Conservation (phyloP, 2,329 filamentous ascomycete genomes). For the Pseudocercospora macadamiae region DNA sequence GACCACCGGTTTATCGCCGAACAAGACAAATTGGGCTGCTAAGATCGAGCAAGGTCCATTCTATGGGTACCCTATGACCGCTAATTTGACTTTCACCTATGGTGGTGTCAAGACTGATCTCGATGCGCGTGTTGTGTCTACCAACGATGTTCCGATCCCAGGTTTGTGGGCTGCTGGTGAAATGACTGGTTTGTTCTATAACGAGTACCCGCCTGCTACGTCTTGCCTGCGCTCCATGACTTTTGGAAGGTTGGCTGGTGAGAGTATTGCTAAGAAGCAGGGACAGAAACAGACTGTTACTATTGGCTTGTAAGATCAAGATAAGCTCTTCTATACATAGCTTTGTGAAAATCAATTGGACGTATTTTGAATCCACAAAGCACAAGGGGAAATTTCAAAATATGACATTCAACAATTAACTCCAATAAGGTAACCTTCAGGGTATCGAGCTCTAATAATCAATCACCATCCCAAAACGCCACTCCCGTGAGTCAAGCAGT, state of each 20-base stretch:
- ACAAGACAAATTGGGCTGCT: slow-evolving; percentile 48
- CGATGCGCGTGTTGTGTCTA: slow-evolving; percentile 43
- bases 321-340: too few species aligned
- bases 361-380: too few species aligned
- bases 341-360: too few species aligned
- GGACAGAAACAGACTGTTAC: background rate
- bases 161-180: slow-evolving; percentile 41
- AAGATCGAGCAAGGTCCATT: slow-evolving; percentile 43
- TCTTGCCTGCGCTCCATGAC: slow-evolving; percentile 39
- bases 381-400: too few species aligned
- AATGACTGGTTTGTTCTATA: slow-evolving; percentile 41
- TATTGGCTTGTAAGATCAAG: background rate
- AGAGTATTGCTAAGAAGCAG: slow-evolving; percentile 32
- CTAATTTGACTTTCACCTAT: slow-evolving; percentile 39
- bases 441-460: background rate
- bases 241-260: slow-evolving; percentile 39
- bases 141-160: slow-evolving; percentile 45
- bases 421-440: too few species aligned
- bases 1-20: slow-evolving; percentile 41
- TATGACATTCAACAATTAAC: too few species aligned
- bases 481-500: background rate
- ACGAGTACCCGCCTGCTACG: slow-evolving; percentile 42
- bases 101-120: slow-evolving; percentile 46
- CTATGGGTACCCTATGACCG: slow-evolving; percentile 42
- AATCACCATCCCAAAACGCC: background rate